phyloP scores from a whole-genome alignment of 2,329 filamentous ascomycete genomes.

The Nemania abortiva region DNA sequence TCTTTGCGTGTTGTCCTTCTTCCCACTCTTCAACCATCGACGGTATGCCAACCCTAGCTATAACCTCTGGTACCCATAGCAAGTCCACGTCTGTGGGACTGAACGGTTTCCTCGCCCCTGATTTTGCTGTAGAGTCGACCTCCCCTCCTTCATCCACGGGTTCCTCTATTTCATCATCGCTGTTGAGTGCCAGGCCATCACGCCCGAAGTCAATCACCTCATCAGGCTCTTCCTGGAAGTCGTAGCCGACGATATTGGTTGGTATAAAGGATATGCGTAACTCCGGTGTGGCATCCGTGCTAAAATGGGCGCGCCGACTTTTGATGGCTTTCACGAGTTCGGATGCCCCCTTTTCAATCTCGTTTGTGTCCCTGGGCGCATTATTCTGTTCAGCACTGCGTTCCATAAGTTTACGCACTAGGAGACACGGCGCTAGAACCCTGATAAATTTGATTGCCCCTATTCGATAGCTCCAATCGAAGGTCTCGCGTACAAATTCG shows the following conservation, averaged over 20 bases:
- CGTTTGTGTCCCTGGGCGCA: constrained; percentile 48
- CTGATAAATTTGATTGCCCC: constrained; percentile 89
- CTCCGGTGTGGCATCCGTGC: constrained; percentile 81
- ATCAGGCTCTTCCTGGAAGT: constrained; percentile 79
- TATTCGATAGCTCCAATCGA: constrained; percentile 84
- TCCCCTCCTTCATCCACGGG: constrained; percentile 44
- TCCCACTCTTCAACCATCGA: constrained; percentile 75
- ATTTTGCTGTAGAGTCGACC: constrained; percentile 44
- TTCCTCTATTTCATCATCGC: constrained; percentile 72
- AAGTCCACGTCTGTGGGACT: constrained; percentile 75
- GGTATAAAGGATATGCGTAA: constrained; percentile 84
- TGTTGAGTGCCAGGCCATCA: constrained; percentile 70
- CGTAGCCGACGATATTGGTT: constrained; percentile 79
- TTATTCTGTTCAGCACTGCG: constrained; percentile 51
- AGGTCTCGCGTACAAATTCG: constrained; percentile 80
- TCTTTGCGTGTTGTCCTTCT: constrained; percentile 52
- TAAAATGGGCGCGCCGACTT: constrained; percentile 75
- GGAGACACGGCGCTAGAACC: constrained; percentile 80
- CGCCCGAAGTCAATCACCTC: constrained; percentile 65
- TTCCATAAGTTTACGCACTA: constrained; percentile 70
- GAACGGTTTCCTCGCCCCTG: constrained; percentile 60
- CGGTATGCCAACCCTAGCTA: constrained; percentile 74
- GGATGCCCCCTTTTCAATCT: constrained; percentile 60
- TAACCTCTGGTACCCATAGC: constrained; percentile 75
- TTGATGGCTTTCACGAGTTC: constrained; percentile 74